These are phyloP conservation scores for Tetrapisispora pingtungensis DNA, from an alignment of 805 yeast species.

Conservation along the genomic window DNA sequence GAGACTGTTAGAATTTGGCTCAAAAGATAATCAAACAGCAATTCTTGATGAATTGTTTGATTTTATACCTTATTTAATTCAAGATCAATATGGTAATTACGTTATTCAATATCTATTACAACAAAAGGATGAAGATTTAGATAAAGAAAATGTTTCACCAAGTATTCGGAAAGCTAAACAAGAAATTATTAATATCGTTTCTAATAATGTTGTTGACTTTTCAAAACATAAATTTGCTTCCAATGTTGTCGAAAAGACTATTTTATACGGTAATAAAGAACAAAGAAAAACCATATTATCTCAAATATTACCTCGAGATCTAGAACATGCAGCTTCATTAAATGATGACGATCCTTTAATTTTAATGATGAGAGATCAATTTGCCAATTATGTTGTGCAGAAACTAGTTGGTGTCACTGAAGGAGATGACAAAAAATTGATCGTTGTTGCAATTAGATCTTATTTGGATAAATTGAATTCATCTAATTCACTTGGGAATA, in stretches of 20 bases:
- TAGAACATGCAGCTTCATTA: conserved; percentile 35
- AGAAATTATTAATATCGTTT: conserved; percentile 54
- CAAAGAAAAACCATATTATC: conserved; percentile 57
- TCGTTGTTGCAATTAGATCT: conserved; percentile 68
- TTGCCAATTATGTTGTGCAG: conserved; percentile 95
- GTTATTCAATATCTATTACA: conserved; percentile 94
- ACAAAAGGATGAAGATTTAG: conserved; percentile 26
- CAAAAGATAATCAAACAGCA: conserved; percentile 49
- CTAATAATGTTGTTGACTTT: conserved; percentile 62
- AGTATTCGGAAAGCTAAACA: conserved; percentile 34
- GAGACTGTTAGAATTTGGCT: conserved; percentile 74
- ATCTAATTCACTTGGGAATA: conserved; percentile 25
- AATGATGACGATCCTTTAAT: conserved; percentile 65
- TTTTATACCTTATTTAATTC: conserved; percentile 66
- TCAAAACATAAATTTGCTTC: conserved; percentile 97
- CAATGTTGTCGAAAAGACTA: conserved; percentile 92
- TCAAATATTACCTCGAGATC: conserved; percentile 52
- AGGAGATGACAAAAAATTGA: conserved; percentile 54
- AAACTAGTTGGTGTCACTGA: conserved; percentile 77
- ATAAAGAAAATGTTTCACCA: conserved; percentile 3
- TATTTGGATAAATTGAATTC: conserved; percentile 50
- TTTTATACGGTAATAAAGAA: conserved; percentile 53
- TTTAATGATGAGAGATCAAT: conserved; percentile 94
- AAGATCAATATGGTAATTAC: conserved; percentile 96
- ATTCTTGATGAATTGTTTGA: conserved; percentile 65